Evolutionary conservation across 441 rosid genomes (phyloP).

Genomic region (Codiaeum variegatum): DNA sequence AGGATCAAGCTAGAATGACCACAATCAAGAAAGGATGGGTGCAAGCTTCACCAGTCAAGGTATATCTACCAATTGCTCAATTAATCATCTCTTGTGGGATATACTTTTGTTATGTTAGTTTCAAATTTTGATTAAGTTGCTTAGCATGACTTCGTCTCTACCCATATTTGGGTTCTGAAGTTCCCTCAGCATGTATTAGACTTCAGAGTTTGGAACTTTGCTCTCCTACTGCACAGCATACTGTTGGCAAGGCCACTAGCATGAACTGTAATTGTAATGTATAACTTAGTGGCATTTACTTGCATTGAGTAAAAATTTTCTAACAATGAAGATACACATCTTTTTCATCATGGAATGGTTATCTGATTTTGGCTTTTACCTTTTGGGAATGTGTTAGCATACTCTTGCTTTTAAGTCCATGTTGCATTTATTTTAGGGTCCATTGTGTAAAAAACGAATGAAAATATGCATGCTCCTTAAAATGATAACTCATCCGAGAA

Average conservation of each 20-base stretch:
- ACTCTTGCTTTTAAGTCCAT: neutral
- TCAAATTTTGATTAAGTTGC: neutral
- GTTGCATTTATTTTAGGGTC: neutral
- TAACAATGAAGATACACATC: neutral
- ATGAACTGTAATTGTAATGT: neutral
- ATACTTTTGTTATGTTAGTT: neutral
- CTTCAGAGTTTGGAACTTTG: neutral
- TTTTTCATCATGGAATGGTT: neutral
- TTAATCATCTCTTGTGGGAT: neutral
- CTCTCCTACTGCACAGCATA: neutral
- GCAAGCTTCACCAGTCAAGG: slow-evolving; percentile 23
- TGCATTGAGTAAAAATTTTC: neutral
- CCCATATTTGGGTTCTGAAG: neutral
- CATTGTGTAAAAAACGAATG: neutral
- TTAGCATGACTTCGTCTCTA: neutral
- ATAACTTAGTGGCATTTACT: neutral
- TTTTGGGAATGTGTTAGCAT: neutral
- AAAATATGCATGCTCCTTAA: neutral
- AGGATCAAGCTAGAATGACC: slow-evolving; percentile 19
- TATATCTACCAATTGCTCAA: neutral
- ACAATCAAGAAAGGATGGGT: slow-evolving; percentile 17
- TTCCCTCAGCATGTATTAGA: slow-evolving; percentile 1
- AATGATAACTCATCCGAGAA: neutral
- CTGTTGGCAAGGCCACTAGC: neutral
- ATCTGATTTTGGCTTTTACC: neutral